Percentiles rank a stretch among this genome's conserved stretches.
phyloP scores from a whole-genome alignment of 305 asterid species.

The Plantago coronopus region DNA sequence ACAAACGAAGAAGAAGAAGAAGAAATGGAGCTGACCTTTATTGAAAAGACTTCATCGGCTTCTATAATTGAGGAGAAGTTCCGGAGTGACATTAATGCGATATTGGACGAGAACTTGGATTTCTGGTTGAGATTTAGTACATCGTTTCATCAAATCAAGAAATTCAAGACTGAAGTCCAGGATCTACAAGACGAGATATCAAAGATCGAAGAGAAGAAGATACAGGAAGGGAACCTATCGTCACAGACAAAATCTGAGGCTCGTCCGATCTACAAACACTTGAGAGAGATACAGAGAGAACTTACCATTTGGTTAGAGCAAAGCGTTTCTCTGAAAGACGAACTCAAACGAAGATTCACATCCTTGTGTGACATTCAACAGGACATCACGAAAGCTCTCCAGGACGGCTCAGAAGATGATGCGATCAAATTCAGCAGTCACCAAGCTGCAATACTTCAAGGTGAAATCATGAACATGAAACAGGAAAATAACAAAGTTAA shows the following conservation, averaged over 20 bases:
- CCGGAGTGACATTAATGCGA: slow-evolving; percentile 48
- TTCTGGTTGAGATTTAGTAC: slow-evolving; percentile 93
- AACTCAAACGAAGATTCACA: slow-evolving; percentile 34
- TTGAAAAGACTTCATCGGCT: slow-evolving; percentile 29
- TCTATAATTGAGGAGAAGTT: slow-evolving; percentile 62
- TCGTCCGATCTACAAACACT: slow-evolving; percentile 50
- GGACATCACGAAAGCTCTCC: slow-evolving; percentile 37
- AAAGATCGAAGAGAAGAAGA: slow-evolving; percentile 35
- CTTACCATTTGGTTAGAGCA: slow-evolving; percentile 41
- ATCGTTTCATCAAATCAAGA: slow-evolving; percentile 65
- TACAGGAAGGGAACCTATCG: slow-evolving; percentile 21
- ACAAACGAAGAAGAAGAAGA: slow-evolving; percentile 11
- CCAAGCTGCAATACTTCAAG: slow-evolving; percentile 59
- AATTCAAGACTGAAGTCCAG: slow-evolving; percentile 63
- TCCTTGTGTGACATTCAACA: slow-evolving; percentile 45
- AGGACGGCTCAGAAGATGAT: slow-evolving; percentile 34
- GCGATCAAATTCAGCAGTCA: slow-evolving; percentile 44
- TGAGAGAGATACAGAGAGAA: slow-evolving; percentile 47
- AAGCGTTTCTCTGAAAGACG: slow-evolving; percentile 34
- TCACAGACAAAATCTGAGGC: slow-evolving; percentile 34
- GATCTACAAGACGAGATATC: slow-evolving; percentile 54
- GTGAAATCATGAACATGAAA: slow-evolving; percentile 52
- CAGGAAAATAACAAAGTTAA: slow-evolving; percentile 50
- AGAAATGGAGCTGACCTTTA: slow-evolving; percentile 30
- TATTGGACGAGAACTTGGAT: slow-evolving; percentile 64